Conservation (phyloP, 169 alveolate genomes). For the Toxoplasma gondii region DNA sequence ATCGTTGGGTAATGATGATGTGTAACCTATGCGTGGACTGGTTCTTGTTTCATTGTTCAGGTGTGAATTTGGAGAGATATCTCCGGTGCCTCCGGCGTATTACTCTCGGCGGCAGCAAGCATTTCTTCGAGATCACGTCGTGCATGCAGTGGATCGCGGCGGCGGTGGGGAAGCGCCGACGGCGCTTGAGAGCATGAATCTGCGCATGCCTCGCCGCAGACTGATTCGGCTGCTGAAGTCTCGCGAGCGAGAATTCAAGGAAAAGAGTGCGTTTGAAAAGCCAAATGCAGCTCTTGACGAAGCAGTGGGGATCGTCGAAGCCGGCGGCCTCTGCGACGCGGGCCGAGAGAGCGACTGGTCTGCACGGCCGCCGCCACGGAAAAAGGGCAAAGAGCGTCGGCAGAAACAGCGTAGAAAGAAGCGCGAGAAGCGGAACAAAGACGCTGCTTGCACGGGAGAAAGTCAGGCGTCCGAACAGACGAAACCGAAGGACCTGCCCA, state of each 20-base stretch:
- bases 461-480: not conserved
- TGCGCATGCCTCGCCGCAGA: not conserved
- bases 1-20: too few species aligned
- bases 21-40: not conserved
- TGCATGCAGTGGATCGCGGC: not conserved
- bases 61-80: slow-evolving; percentile 44
- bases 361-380: not conserved
- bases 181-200: not conserved
- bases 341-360: not conserved
- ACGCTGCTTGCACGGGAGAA: too few species aligned
- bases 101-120: slow-evolving; percentile 38
- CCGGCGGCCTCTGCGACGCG: not conserved
- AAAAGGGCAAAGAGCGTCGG: not conserved
- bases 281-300: not conserved
- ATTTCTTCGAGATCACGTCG: slow-evolving; percentile 30
- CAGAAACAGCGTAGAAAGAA: not conserved
- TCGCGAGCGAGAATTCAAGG: not conserved
- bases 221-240: not conserved
- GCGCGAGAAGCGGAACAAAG: not conserved
- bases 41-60: not conserved
- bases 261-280: not conserved
- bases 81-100: slow-evolving; percentile 40
- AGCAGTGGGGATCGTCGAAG: not conserved
- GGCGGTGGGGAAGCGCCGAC: not conserved
- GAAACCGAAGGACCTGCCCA: not conserved